A percentile compares a stretch with the other conserved stretches of the same genome.
phyloP scores from a whole-genome alignment of 2,329 filamentous ascomycete genomes.

The Cercospora beticola region DNA sequence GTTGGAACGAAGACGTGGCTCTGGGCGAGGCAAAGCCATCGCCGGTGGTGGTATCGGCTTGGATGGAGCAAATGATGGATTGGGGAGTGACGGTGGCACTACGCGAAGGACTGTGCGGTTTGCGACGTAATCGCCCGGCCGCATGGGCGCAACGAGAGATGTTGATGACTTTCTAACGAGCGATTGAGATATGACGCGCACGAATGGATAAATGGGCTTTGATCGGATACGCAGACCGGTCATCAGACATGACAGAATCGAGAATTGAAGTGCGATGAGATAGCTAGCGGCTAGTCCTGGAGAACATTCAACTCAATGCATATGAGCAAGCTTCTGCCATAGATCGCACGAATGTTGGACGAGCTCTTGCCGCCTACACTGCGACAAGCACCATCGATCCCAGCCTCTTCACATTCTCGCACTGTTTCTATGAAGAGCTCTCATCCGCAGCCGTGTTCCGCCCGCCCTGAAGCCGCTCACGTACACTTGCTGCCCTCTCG shows the following conservation, averaged over 20 bases:
- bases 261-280: background rate
- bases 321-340: background rate
- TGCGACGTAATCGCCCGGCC: background rate
- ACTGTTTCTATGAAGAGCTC: background rate
- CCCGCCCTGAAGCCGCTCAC: background rate
- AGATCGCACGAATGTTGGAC: background rate
- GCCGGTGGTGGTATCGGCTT: background rate
- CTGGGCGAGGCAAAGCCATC: slow-evolving; percentile 8
- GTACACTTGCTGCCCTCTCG: background rate
- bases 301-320: background rate
- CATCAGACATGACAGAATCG: background rate
- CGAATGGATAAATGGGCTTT: background rate
- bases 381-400: background rate
- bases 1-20: slow-evolving; percentile 48
- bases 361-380: background rate
- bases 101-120: slow-evolving; percentile 23
- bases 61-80: slow-evolving; percentile 7
- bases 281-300: background rate
- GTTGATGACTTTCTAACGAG: background rate
- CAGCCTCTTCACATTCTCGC: background rate
- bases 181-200: slow-evolving; percentile 4
- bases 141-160: background rate
- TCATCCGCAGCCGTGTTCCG: background rate
- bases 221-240: background rate
- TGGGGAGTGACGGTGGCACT: background rate